phyloP scores from a whole-genome alignment of 495 filamentous ascomycete genomes.

The Penicillium paradoxum region DNA sequence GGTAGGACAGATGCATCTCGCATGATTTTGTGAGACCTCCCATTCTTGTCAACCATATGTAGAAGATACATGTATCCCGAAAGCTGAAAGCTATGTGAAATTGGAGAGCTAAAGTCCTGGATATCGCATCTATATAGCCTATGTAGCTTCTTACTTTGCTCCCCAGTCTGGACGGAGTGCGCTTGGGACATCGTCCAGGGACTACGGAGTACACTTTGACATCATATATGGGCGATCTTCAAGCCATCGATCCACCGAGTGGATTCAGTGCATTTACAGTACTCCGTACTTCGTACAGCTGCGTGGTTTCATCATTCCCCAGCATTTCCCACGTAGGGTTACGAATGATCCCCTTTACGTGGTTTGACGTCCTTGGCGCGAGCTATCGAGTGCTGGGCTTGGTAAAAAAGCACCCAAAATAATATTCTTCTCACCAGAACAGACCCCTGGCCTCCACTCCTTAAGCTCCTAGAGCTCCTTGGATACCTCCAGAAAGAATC shows the following conservation, averaged over 20 bases:
- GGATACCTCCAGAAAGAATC: neutral
- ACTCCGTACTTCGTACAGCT: too few relatives aligned
- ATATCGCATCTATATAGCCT: too few relatives aligned
- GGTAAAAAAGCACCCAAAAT: too few relatives aligned
- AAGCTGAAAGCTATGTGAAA: too few relatives aligned
- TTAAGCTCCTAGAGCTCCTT: neutral
- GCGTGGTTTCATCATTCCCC: slow-evolving; percentile 1
- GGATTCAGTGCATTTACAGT: neutral
- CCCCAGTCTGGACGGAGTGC: too few relatives aligned
- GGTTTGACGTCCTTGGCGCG: neutral
- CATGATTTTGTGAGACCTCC: slow-evolving; percentile 14
- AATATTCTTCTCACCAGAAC: neutral
- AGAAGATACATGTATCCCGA: neutral
- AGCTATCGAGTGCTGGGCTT: neutral
- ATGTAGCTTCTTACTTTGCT: too few relatives aligned
- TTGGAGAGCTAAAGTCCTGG: too few relatives aligned
- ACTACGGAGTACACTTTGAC: slow-evolving; percentile 4
- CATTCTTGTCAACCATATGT: neutral
- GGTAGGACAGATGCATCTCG: slow-evolving; percentile 10
- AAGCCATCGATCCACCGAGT: slow-evolving; percentile 1
- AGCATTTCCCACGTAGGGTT: neutral
- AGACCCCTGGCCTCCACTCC: neutral
- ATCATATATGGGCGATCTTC: slow-evolving; percentile 5
- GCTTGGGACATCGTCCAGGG: too few relatives aligned
- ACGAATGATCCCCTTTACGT: neutral